Evolutionary conservation across 164 flowering plant genomes (phyloP).

Genomic region (Magnolia kwangsiensis): DNA sequence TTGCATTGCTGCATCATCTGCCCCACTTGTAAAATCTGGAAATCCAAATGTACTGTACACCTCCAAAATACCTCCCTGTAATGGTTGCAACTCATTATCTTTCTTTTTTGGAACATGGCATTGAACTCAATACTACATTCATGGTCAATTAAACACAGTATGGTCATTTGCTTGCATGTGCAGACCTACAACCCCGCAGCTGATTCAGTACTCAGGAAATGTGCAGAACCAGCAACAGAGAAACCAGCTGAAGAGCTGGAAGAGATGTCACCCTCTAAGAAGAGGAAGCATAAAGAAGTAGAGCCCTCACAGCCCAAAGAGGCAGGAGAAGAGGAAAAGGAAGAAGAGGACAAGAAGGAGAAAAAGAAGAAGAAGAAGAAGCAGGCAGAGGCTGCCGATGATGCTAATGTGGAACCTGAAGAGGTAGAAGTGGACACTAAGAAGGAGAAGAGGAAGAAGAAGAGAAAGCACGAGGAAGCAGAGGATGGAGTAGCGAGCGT

Average conservation of each 20-base stretch:
- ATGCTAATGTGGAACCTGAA: constrained; percentile 17
- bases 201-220: constrained; percentile 47
- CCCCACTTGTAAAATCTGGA: too few relatives aligned
- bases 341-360: constrained; percentile 12
- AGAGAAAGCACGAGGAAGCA: constrained; percentile 40
- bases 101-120: constrained; percentile 71
- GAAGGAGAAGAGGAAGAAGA: constrained; percentile 37
- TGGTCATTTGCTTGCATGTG: constrained; percentile 12
- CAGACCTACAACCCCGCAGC: constrained; percentile 80
- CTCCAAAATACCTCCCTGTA: too few relatives aligned
- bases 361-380: constrained; percentile 23
- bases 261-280: constrained; percentile 16
- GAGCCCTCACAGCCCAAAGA: constrained; percentile 14
- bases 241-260: constrained; percentile 10
- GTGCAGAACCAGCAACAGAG: constrained; percentile 10
- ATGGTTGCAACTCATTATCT: too few relatives aligned
- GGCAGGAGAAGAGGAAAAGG: constrained; percentile 7
- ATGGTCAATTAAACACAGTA: constrained; percentile 15
- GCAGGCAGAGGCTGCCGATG: constrained; percentile 18
- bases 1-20: too few relatives aligned
- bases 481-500: constrained; percentile 19
- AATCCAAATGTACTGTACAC: too few relatives aligned
- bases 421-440: constrained; percentile 1
- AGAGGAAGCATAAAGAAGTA: constrained; percentile 29
- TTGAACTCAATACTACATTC: constrained; percentile 45